A percentile compares a stretch with the other conserved stretches of the same genome.
Conservation (phyloP, 768 basidiomycete species). For the Suillus ampliporus region DNA sequence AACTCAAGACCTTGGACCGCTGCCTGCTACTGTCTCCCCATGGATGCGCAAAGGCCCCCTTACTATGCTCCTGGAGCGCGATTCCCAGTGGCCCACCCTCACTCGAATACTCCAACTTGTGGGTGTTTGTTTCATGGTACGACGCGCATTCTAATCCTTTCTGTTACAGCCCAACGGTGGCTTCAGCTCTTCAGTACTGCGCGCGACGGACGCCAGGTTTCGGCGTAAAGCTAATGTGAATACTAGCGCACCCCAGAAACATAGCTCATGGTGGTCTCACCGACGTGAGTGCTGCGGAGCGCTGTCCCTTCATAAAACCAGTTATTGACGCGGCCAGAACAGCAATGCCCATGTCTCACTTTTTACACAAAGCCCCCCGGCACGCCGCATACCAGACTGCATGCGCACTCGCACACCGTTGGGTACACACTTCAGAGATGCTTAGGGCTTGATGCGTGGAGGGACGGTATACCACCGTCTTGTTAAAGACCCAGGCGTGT, state of each 20-base stretch:
- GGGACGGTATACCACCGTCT: too few species aligned
- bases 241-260: conserved; percentile 12
- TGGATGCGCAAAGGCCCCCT: conserved; percentile 24
- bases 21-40: conserved; percentile 28
- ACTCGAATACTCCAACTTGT: conserved; percentile 21
- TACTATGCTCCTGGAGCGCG: conserved; percentile 11
- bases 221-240: background rate
- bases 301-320: background rate
- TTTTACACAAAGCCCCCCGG: conserved; percentile 42
- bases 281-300: conserved; percentile 19
- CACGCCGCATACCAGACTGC: conserved; percentile 25
- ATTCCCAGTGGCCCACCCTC: conserved; percentile 8
- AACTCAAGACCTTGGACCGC: conserved; percentile 28
- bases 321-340: background rate
- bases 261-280: conserved; percentile 42
- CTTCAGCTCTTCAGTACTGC: conserved; percentile 10
- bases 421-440: too few species aligned
- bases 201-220: background rate
- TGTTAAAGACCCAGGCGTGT: too few species aligned
- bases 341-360: conserved; percentile 28
- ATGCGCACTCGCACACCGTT: too few species aligned
- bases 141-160: background rate
- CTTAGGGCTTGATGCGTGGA: too few species aligned
- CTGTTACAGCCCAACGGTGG: conserved; percentile 7
- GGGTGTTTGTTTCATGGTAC: conserved; percentile 6